A percentile compares a stretch with the other conserved stretches of the same genome.
Conservation (phyloP, 23 red algal species). For the Chondrus crispus region DNA sequence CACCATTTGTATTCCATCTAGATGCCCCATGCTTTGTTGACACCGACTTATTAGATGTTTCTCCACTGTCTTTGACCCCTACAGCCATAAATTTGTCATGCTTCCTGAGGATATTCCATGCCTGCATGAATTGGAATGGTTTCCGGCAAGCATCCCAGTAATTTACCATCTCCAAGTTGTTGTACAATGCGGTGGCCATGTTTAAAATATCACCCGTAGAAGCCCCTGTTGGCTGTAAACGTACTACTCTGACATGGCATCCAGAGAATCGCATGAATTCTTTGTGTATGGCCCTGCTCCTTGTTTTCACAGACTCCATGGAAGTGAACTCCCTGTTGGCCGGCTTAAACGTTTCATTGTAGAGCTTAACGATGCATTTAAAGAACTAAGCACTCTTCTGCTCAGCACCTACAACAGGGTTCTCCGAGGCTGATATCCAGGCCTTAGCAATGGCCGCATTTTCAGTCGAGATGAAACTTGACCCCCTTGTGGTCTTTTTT, state of each 20-base stretch:
- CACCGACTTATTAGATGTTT: not conserved
- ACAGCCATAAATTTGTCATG: not conserved
- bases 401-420: not conserved
- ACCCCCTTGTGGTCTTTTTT: too few species aligned
- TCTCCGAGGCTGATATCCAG: not conserved
- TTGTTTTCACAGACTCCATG: not conserved
- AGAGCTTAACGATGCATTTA: not conserved
- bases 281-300: not conserved
- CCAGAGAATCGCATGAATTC: not conserved
- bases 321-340: not conserved
- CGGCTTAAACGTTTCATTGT: not conserved
- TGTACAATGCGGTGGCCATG: not conserved
- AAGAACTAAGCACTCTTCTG: not conserved
- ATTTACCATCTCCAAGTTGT: not conserved
- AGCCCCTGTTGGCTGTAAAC: not conserved
- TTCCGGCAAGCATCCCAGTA: not conserved
- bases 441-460: conserved; percentile 7
- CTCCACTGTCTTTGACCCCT: not conserved
- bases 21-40: too few species aligned
- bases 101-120: not conserved
- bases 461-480: too few species aligned
- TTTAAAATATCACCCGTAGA: not conserved
- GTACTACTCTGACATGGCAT: not conserved
- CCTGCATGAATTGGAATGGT: not conserved
- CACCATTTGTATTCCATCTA: not conserved